A percentile compares a stretch with the other conserved stretches of the same genome.
Conservation (phyloP, 2,329 filamentous ascomycete genomes). For the Monosporascus sp. region DNA sequence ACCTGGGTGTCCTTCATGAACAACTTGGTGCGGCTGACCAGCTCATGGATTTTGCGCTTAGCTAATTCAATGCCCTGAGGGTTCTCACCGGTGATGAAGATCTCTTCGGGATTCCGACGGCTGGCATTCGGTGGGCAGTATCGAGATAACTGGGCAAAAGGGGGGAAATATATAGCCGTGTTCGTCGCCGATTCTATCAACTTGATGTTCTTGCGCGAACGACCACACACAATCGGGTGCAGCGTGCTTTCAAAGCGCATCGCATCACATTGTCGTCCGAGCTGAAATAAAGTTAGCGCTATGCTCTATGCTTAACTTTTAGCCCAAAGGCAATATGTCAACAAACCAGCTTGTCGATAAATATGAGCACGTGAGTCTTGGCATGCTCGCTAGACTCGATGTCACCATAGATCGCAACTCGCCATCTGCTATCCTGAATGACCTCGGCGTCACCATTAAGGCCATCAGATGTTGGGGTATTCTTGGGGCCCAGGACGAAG, state of each 20-base stretch:
- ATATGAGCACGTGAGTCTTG: constrained; percentile 91
- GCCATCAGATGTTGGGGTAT: constrained; percentile 69
- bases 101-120: constrained; percentile 78
- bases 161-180: constrained; percentile 96
- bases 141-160: constrained; percentile 86
- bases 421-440: constrained; percentile 82
- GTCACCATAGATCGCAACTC: constrained; percentile 92
- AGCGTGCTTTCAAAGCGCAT: constrained; percentile 45
- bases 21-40: constrained; percentile 74
- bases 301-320: background rate
- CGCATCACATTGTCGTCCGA: constrained; percentile 25
- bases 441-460: constrained; percentile 75
- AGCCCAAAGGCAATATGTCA: background rate
- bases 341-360: constrained; percentile 88
- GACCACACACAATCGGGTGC: constrained; percentile 88
- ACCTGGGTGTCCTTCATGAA: constrained; percentile 91
- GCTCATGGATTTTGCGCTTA: constrained; percentile 85
- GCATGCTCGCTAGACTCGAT: constrained; percentile 94
- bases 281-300: constrained; percentile 18
- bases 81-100: constrained; percentile 90
- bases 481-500: constrained; percentile 87
- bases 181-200: constrained; percentile 92
- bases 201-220: constrained; percentile 96
- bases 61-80: constrained; percentile 79
- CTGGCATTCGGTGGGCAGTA: constrained; percentile 80